Conservation (phyloP, 306 rosid genomes). For the Castanea sativa region DNA sequence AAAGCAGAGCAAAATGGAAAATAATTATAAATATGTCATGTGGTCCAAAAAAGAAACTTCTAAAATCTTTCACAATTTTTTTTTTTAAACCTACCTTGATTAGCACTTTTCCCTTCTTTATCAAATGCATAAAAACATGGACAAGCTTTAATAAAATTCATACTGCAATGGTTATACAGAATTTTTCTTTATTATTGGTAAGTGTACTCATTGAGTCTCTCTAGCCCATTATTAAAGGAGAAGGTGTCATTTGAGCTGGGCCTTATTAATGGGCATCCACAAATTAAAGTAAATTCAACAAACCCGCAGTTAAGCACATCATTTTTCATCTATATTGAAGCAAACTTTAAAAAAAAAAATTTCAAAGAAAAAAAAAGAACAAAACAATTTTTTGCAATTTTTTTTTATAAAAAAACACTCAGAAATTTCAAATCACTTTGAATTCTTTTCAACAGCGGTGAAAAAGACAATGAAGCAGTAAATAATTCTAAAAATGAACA, state of each 20-base stretch:
- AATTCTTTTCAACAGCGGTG: background rate
- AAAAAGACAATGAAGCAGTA: background rate
- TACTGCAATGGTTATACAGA: background rate
- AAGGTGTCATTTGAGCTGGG: too few relatives aligned
- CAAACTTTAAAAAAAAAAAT: background rate
- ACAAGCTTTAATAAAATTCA: background rate
- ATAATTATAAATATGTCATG: background rate
- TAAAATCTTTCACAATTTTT: background rate
- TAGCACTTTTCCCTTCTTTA: background rate
- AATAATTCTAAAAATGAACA: background rate
- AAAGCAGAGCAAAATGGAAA: too few relatives aligned
- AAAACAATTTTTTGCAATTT: too few relatives aligned
- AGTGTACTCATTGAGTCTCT: too few relatives aligned
- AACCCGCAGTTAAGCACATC: background rate
- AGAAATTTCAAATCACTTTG: background rate
- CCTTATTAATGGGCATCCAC: background rate
- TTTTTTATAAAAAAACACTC: too few relatives aligned
- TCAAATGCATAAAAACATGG: background rate
- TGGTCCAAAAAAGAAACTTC: background rate
- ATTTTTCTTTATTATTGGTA: too few relatives aligned
- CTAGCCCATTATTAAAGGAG: too few relatives aligned
- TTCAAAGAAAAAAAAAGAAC: too few relatives aligned
- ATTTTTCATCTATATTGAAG: background rate
- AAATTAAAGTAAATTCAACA: background rate
- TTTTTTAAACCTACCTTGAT: background rate